phyloP scores from a whole-genome alignment of 345 rosid species.

The Gossypium stocksii region DNA sequence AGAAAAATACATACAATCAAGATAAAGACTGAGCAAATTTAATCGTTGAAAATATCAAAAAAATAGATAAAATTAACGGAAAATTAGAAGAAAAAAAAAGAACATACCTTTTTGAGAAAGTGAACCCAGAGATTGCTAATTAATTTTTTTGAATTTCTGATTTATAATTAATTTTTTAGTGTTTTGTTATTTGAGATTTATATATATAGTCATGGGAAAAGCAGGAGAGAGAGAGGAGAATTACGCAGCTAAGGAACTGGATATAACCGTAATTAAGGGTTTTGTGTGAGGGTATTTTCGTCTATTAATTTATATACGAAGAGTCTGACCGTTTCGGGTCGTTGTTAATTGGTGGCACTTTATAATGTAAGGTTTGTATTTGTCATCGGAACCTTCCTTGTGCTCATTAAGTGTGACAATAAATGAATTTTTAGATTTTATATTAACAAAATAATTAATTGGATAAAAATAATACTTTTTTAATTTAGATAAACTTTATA shows the following conservation, averaged over 20 bases:
- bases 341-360: background rate
- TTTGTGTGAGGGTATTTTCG: conserved; percentile 25
- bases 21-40: background rate
- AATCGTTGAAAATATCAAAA: background rate
- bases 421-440: no score
- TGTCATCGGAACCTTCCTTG: background rate
- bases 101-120: conserved; percentile 14
- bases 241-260: background rate
- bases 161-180: background rate
- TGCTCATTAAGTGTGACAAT: no score
- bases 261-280: background rate
- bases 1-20: background rate
- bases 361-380: background rate
- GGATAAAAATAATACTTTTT: no score
- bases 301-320: background rate
- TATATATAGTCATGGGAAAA: background rate
- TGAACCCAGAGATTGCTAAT: background rate
- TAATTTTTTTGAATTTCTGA: background rate
- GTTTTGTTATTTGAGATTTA: background rate
- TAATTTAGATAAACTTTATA: no score
- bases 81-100: background rate
- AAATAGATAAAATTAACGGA: background rate
- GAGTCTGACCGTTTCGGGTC: background rate
- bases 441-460: no score
- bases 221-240: background rate